Evolutionary conservation across 176 grass and related monocot species (phyloP).

Genomic region (Cenchrus americanus): DNA sequence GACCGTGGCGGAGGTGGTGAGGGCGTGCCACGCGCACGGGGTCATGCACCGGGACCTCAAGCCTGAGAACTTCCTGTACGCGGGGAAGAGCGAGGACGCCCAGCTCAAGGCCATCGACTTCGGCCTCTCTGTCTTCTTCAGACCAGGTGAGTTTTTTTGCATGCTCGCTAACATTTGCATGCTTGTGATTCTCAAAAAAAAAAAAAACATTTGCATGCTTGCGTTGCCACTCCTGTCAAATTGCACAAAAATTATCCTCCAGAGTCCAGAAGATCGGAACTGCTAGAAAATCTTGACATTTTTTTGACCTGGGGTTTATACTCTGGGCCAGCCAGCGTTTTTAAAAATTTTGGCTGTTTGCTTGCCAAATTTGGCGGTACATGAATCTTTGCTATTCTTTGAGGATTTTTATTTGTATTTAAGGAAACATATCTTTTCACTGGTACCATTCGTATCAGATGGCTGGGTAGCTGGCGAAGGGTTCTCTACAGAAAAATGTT

Average conservation of each 20-base stretch:
- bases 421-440: not conserved
- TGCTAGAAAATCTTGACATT: not conserved
- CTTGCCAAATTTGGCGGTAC: not conserved
- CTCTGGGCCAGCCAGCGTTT: not conserved
- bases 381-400: not conserved
- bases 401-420: not conserved
- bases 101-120: constrained; percentile 87
- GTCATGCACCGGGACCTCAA: constrained; percentile 95
- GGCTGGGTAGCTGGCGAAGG: no score
- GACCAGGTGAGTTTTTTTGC: constrained; percentile 51
- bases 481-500: not conserved
- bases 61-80: constrained; percentile 91
- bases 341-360: not conserved
- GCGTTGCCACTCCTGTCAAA: not conserved
- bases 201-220: no score
- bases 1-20: constrained; percentile 70
- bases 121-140: constrained; percentile 85
- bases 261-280: not conserved
- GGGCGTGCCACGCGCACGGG: constrained; percentile 69
- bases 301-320: not conserved
- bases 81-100: constrained; percentile 59
- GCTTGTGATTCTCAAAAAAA: no score
- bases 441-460: not conserved
- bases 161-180: not conserved
- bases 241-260: not conserved